Percentiles rank a stretch among this genome's conserved stretches.
phyloP scores from a whole-genome alignment of 495 filamentous ascomycete genomes.

The Thermothielavioides terrestris region DNA sequence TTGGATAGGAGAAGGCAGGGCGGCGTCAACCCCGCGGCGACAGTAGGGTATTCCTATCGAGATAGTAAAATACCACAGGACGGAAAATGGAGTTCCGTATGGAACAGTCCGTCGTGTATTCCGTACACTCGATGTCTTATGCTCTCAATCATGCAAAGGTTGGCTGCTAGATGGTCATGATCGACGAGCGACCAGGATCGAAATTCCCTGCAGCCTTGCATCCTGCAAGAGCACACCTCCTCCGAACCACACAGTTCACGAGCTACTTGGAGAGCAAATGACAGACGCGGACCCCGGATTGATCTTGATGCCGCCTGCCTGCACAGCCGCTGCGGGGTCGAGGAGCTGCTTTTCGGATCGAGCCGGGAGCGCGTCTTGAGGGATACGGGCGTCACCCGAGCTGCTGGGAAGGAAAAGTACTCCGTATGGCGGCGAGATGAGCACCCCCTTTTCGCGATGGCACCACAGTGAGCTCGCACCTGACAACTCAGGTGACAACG shows the following conservation, averaged over 20 bases:
- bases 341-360: conserved; percentile 4
- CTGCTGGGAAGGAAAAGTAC: not conserved
- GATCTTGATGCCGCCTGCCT: not conserved
- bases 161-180: too few species aligned
- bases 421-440: too few species aligned
- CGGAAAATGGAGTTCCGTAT: too few species aligned
- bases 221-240: too few species aligned
- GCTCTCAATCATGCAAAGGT: too few species aligned
- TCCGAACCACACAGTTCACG: not conserved
- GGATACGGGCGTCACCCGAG: not conserved
- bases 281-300: not conserved
- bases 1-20: too few species aligned
- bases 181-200: not conserved
- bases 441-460: not conserved
- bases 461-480: not conserved
- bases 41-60: too few species aligned
- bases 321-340: conserved; percentile 3
- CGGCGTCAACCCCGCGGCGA: too few species aligned
- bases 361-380: not conserved
- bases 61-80: too few species aligned
- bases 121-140: too few species aligned
- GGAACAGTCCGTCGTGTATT: too few species aligned
- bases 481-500: conserved; percentile 4
- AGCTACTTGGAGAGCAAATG: not conserved
- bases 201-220: not conserved